Conservation (phyloP, 176 grass and related monocot genomes). For the Canna indica region DNA sequence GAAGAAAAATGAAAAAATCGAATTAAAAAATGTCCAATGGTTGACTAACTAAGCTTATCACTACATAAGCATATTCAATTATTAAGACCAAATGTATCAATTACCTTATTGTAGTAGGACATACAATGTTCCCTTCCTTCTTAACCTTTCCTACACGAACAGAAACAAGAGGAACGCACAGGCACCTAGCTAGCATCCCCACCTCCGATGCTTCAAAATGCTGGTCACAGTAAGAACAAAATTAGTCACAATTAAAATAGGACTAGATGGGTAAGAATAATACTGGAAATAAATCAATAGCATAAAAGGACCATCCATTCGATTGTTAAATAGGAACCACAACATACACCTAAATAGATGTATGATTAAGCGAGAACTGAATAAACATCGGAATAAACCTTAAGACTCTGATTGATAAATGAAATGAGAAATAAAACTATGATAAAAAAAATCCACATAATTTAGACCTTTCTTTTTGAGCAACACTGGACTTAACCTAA, state of each 20-base stretch:
- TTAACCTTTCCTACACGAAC: conserved; percentile 73
- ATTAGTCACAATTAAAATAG: background rate
- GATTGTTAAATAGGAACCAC: background rate
- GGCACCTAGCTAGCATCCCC: conserved; percentile 60
- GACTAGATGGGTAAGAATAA: background rate
- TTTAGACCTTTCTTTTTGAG: no score
- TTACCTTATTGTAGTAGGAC: conserved; percentile 66
- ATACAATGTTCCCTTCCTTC: conserved; percentile 41
- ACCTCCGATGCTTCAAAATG: conserved; percentile 78
- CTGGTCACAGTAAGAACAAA: conserved; percentile 15
- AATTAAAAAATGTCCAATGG: background rate
- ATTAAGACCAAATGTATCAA: background rate
- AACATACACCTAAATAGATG: background rate
- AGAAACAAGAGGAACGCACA: conserved; percentile 81
- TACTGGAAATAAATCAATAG: background rate
- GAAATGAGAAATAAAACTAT: background rate
- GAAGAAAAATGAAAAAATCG: no score
- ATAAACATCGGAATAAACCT: no score
- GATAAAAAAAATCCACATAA: background rate
- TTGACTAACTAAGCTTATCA: background rate
- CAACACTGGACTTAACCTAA: no score
- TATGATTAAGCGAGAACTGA: background rate
- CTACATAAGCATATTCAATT: background rate
- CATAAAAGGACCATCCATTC: background rate
- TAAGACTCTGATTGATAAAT: background rate